A percentile compares a stretch with the other conserved stretches of the same genome.
Conservation (phyloP, 2,329 filamentous ascomycete species). For the Colletotrichum liaoningense region DNA sequence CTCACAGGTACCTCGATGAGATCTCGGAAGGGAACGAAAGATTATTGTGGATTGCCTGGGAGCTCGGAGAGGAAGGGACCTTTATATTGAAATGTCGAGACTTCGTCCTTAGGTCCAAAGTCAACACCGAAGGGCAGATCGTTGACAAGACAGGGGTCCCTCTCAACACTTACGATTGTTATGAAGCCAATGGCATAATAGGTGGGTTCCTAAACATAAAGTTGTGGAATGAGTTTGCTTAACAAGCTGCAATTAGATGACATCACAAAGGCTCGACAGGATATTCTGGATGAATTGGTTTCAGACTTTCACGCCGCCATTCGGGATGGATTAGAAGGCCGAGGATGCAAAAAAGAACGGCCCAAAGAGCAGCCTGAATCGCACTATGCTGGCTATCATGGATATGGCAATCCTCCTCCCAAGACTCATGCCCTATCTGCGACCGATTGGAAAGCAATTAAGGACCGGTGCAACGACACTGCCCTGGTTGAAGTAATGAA, state of each 20-base stretch:
- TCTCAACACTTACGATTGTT: background rate
- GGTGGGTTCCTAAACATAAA: background rate
- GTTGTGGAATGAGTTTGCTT: accelerated
- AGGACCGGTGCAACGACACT: background rate
- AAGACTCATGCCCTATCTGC: no score
- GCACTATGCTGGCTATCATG: no score
- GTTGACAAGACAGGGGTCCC: background rate
- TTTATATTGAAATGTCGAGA: accelerated
- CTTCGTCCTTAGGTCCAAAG: background rate
- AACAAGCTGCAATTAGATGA: background rate
- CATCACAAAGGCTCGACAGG: background rate
- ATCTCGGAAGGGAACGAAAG: background rate
- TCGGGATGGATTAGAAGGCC: background rate
- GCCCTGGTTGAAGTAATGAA: background rate
- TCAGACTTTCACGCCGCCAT: background rate
- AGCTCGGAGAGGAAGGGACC: background rate
- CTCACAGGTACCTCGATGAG: background rate
- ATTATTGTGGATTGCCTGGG: constrained; percentile 5
- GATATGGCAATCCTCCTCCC: no score
- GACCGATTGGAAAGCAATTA: no score
- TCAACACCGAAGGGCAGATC: background rate
- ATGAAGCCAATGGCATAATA: background rate
- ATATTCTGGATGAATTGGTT: background rate
- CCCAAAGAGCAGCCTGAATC: no score
- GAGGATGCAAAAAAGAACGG: background rate